Base-by-base conservation (phyloP, 768 basidiomycete species). In the Exidia glandulosa region DNA sequence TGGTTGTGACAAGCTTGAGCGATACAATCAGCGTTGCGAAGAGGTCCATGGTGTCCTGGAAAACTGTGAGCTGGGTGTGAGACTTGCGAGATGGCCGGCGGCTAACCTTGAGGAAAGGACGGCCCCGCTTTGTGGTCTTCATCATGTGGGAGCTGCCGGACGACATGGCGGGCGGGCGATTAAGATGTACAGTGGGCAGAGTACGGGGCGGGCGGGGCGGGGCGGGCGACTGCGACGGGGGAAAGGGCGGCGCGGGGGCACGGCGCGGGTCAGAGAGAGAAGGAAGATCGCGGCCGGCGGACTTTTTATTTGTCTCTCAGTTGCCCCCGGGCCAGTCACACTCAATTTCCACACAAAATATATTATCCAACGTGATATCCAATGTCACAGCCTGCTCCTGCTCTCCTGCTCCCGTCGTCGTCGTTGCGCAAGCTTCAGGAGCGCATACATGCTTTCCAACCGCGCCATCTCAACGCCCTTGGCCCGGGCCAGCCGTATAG, bases 11-110 rank as follows among this genome's bases (percentile, higher is more conserved):
- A 48, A 99, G 82, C 67, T 92, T 84, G 23, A 99, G 82, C 41
- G 94, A 96, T 45, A 97, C 93, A 68, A 99, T 79, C 67, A 99
- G 82, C 27, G 96, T 99, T 37, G 96, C 94, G 68, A 96, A 98
- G 36, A 99, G 85, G 76, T 99, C 96, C 64, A 97, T 87, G 47
- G 94, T 96, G 73, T 99, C 96, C 96, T 99, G 63, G 30, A 60
- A 27, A 54, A 14, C 31, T 31, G 50, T 36, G n/a, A 57, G 50
- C 31, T 0, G 33, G 45, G 33, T 29, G 30, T 25, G 59, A 29
- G 23, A 30, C 6, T 3, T 47, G 45, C 41, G 57, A 60, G 60
- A 63, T 59, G 25, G 64, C 67, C 62, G 54, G 47, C 32, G 47
- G 69, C 69, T 63, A 59, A 89, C 94, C 84, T 94, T 95, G 73